phyloP scores from a whole-genome alignment of 2,329 filamentous ascomycete species.

The Curvularia sp. region DNA sequence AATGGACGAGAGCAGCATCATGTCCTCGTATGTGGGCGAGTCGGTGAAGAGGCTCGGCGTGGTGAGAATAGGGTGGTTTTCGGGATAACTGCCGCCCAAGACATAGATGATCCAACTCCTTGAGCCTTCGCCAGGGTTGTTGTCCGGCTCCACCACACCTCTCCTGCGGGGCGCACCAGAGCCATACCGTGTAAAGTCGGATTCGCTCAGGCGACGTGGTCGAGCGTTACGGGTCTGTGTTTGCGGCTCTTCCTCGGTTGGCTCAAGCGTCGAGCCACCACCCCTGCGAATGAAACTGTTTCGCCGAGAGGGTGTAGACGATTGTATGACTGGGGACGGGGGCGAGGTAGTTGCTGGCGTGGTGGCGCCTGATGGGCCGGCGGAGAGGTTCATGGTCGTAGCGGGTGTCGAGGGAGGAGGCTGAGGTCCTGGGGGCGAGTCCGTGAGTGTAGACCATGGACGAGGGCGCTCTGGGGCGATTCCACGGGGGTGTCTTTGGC shows the following conservation, averaged over 20 bases:
- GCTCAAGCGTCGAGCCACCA: constrained; percentile 51
- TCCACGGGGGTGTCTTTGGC: constrained; percentile 60
- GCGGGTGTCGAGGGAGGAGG: constrained; percentile 70
- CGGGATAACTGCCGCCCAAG: constrained; percentile 71
- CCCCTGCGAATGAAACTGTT: constrained; percentile 50
- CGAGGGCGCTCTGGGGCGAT: constrained; percentile 49
- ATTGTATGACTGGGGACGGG: constrained; percentile 46
- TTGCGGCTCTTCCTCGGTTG: constrained; percentile 52
- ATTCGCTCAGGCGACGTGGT: constrained; percentile 65
- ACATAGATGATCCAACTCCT: constrained; percentile 77
- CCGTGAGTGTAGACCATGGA: constrained; percentile 57
- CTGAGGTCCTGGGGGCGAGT: constrained; percentile 64
- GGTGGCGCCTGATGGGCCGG: constrained; percentile 60
- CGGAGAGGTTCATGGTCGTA: constrained; percentile 61
- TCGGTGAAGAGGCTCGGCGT: constrained; percentile 74
- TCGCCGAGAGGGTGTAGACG: constrained; percentile 48
- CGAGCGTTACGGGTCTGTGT: constrained; percentile 53
- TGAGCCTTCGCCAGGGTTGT: constrained; percentile 63
- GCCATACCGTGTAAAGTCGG: constrained; percentile 66
- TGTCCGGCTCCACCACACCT: constrained; percentile 65
- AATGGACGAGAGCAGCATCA: constrained; percentile 71
- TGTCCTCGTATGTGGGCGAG: constrained; percentile 74
- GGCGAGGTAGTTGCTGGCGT: constrained; percentile 46
- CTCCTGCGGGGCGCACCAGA: constrained; percentile 68
- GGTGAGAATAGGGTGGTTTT: constrained; percentile 73